These are phyloP conservation scores for Linnemannia zychae DNA, from an alignment of 192 early-diverging fungal species.

Conservation along the genomic window DNA sequence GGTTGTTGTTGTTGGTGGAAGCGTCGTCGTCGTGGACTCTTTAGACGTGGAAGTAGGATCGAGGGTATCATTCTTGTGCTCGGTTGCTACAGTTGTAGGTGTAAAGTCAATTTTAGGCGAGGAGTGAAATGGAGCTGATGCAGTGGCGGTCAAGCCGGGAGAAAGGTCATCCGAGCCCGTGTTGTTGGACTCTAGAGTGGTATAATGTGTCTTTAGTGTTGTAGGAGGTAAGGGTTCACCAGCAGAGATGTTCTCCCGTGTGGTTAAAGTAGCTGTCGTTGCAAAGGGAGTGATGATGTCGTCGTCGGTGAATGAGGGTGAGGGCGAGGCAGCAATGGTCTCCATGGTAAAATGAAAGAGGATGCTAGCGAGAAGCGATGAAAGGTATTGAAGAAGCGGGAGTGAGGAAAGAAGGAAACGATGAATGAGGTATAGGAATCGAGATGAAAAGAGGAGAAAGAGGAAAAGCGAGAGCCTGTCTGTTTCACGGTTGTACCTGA, in stretches of 20 bases:
- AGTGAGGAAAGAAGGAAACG: background rate
- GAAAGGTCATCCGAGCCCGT: background rate
- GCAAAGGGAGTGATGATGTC: background rate
- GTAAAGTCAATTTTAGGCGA: background rate
- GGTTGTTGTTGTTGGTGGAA: background rate
- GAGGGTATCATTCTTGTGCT: background rate
- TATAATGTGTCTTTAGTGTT: background rate
- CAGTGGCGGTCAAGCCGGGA: background rate
- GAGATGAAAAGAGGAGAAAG: background rate
- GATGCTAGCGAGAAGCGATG: background rate
- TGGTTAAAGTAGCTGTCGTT: background rate
- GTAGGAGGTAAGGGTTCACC: background rate
- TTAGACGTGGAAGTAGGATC: background rate
- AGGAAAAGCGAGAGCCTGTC: background rate
- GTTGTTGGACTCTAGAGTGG: background rate
- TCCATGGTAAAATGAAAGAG: background rate
- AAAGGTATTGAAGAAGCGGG: background rate
- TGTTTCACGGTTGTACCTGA: background rate
- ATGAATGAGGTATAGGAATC: too few relatives aligned
- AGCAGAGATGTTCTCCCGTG: background rate
- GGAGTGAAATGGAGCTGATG: background rate
- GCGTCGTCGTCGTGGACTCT: background rate
- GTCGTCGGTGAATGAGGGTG: constrained; percentile 5
- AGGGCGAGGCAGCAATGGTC: background rate
- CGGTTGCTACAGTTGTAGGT: background rate